Percentiles rank a stretch among this genome's conserved stretches.
Evolutionary conservation across 2,329 filamentous ascomycete species (phyloP).

Genomic region (Penicillium digitatum): DNA sequence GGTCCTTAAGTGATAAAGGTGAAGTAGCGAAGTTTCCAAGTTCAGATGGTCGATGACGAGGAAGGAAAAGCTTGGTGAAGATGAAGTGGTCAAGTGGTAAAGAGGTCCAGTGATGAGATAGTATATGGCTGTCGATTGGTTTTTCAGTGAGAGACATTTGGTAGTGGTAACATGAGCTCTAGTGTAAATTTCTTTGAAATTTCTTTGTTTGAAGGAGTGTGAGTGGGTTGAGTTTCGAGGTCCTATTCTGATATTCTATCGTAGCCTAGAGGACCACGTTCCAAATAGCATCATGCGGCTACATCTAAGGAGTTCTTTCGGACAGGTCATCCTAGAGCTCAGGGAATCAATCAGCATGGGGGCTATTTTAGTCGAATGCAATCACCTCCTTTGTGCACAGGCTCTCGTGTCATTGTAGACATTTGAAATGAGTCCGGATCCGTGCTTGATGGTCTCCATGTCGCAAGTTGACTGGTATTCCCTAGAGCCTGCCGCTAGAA

Average conservation of each 20-base stretch:
- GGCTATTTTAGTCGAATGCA: too few species aligned
- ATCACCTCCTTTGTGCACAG: too few species aligned
- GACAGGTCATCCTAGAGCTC: not conserved
- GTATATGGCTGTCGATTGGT: not conserved
- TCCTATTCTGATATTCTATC: not conserved
- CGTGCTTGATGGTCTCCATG: not conserved
- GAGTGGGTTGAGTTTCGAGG: not conserved
- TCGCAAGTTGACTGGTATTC: not conserved
- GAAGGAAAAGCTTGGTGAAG: not conserved
- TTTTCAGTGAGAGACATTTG: not conserved
- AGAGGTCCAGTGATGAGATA: not conserved
- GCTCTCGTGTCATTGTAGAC: not conserved
- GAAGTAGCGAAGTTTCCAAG: not conserved
- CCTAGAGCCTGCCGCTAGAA: not conserved
- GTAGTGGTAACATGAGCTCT: not conserved
- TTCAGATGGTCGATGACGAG: too few species aligned
- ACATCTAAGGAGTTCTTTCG: not conserved
- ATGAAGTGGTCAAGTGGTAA: not conserved
- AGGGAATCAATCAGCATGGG: not conserved
- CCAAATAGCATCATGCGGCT: not conserved
- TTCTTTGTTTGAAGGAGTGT: too few species aligned
- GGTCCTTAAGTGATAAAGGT: too few species aligned
- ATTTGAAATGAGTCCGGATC: not conserved
- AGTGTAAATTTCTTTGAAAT: not conserved
- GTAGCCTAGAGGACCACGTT: too few species aligned